Conservation (phyloP, 768 basidiomycete genomes). For the Strobilomyces dryophilus region DNA sequence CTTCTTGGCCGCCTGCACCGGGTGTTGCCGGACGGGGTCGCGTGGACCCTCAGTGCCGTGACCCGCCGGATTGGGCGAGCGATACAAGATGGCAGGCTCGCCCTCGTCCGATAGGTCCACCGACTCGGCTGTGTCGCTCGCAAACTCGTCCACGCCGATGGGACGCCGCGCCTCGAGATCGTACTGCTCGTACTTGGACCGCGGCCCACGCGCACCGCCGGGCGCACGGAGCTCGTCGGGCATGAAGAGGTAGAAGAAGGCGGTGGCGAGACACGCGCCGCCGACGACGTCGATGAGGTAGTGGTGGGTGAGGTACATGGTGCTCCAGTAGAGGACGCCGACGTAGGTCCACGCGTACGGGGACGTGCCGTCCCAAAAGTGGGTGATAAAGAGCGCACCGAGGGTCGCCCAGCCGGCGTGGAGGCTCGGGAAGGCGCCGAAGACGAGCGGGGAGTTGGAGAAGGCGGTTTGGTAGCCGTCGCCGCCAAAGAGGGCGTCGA, state of each 20-base stretch:
- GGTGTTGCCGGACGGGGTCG: not conserved
- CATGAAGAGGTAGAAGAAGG: slow-evolving; percentile 84
- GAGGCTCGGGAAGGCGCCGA: slow-evolving; percentile 94
- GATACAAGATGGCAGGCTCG: slow-evolving; percentile 48
- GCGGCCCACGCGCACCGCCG: slow-evolving; percentile 33
- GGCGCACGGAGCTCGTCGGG: slow-evolving; percentile 71
- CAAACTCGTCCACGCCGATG: slow-evolving; percentile 31
- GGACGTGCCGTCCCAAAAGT: slow-evolving; percentile 83
- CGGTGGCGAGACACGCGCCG: slow-evolving; percentile 85
- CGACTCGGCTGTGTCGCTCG: slow-evolving; percentile 38
- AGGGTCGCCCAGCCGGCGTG: slow-evolving; percentile 90
- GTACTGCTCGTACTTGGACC: slow-evolving; percentile 71
- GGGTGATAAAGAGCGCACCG: slow-evolving; percentile 87
- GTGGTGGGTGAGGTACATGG: slow-evolving; percentile 98
- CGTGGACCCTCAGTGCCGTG: not conserved
- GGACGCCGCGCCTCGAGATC: slow-evolving; percentile 55
- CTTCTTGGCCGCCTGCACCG: slow-evolving; percentile 16
- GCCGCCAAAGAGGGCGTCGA: slow-evolving; percentile 81
- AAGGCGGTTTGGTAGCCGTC: slow-evolving; percentile 77
- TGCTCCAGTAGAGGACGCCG: slow-evolving; percentile 90
- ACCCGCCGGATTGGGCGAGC: slow-evolving; percentile 51
- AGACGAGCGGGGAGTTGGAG: slow-evolving; percentile 85
- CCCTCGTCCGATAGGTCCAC: slow-evolving; percentile 25
- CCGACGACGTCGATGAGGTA: slow-evolving; percentile 98
- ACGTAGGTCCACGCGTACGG: slow-evolving; percentile 79